Evolutionary conservation across 1,284 basidiomycete species (phyloP), one percentile per base, ranked within the genome.

Genomic region (Ceratobasidium sp.): DNA sequence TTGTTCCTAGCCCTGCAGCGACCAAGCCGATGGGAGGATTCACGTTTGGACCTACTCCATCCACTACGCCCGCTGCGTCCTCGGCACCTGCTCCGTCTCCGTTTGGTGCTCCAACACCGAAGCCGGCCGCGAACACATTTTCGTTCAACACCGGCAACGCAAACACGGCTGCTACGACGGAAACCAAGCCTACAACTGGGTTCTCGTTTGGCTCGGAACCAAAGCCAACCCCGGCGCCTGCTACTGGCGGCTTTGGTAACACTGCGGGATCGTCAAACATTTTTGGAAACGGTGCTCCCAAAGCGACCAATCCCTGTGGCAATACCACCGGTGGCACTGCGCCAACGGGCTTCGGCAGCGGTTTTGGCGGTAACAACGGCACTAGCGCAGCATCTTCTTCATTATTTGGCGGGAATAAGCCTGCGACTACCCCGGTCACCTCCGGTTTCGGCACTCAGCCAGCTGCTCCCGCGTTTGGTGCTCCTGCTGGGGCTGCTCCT

Each of bases 11-110:
- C 30, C 36, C 64, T 10, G 30, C 64, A 10, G 64, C 48, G 3
- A 67, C 64, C 23, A 67, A 67, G 64, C 64, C 64, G 6, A 41
- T 32, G 64, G 61, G 46, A 32, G 61, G 61, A 34, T 67, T 67
- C 26, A 39, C 64, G 64, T 55, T 67, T 39, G 48, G 16, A n/a
- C 34, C 48, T 3, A 65, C 62, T 3, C 62, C 46, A n/a, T 46
- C 62, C 23, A 32, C 64, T 1, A 5, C 64, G 32, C 26, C 64
- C 21, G 50, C 50, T 55, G 6, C 64, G 39, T 14, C 64, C 30
- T 39, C 64, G 8, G 34, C 46, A 2, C 41, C 61, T 50, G 36
- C 18, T 23, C 32, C 50, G 4, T 58, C 57, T 8, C 57, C 34
- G 18, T 67, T 67, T 32, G 36, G 50, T 18, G 64, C 34, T 10